phyloP scores from a whole-genome alignment of 371 early-diverging fungal genomes.

The Mucor ambiguus region DNA sequence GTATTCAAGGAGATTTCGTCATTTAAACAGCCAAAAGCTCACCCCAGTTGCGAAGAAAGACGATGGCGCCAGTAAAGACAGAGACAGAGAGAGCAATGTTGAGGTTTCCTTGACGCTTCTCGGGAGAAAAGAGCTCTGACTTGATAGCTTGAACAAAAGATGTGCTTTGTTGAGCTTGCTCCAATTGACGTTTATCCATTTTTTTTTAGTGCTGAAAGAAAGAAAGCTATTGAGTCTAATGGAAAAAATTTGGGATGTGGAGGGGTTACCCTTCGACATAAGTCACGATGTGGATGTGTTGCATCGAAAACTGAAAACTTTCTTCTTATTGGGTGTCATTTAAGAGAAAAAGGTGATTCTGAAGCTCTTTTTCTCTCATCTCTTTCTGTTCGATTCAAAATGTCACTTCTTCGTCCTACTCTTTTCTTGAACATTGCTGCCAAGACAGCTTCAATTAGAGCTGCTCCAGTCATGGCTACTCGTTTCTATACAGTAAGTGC shows the following conservation, averaged over 20 bases:
- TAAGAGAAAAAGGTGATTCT: not conserved
- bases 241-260: not conserved
- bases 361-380: not conserved
- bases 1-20: constrained; percentile 1
- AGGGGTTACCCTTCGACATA: not conserved
- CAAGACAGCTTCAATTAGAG: constrained; percentile 40
- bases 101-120: constrained; percentile 60
- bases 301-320: not conserved
- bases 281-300: not conserved
- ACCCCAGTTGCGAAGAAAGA: constrained; percentile 69
- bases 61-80: constrained; percentile 64
- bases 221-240: not conserved
- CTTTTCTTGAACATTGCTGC: constrained; percentile 56
- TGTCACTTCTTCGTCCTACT: constrained; percentile 47
- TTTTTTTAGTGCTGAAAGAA: constrained; percentile 3
- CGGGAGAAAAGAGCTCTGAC: constrained; percentile 53
- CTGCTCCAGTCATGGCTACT: constrained; percentile 26
- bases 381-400: not conserved
- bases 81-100: constrained; percentile 65
- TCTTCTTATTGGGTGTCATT: not conserved
- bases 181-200: constrained; percentile 38
- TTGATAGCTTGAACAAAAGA: constrained; percentile 48
- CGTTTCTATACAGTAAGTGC: constrained; percentile 68
- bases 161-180: constrained; percentile 29
- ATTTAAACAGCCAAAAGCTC: constrained; percentile 65